Evolutionary conservation across 1,284 basidiomycete genomes (phyloP).

Genomic region (Rhodotorula glutinis): DNA sequence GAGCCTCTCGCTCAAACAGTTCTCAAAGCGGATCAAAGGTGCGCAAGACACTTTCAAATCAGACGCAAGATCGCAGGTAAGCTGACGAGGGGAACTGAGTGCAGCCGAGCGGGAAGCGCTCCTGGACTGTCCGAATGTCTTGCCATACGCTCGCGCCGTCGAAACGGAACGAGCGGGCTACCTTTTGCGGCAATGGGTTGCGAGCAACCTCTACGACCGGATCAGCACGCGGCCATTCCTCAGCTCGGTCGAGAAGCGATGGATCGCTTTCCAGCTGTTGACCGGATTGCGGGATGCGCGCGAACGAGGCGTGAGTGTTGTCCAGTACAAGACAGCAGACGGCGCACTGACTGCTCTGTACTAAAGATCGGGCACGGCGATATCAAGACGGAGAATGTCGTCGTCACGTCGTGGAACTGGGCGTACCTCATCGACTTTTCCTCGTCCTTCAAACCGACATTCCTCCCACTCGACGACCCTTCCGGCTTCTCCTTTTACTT

Average conservation of each 20-base stretch:
- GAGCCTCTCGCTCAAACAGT: constrained; percentile 62
- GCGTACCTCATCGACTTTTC: constrained; percentile 95
- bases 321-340: too few species aligned
- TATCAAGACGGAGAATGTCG: constrained; percentile 95
- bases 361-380: constrained; percentile 93
- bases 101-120: constrained; percentile 72
- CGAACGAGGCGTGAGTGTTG: constrained; percentile 57
- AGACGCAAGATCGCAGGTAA: too few species aligned
- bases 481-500: constrained; percentile 98
- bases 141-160: constrained; percentile 83
- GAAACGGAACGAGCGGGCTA: constrained; percentile 97
- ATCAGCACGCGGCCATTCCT: constrained; percentile 98
- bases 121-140: constrained; percentile 78
- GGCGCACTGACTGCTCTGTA: too few species aligned
- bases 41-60: too few species aligned
- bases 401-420: constrained; percentile 95
- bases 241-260: constrained; percentile 88
- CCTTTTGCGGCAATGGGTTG: constrained; percentile 89
- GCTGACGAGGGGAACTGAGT: neutral
- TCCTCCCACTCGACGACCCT: constrained; percentile 92
- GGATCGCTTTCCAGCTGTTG: constrained; percentile 93
- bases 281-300: constrained; percentile 79
- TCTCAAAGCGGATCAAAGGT: constrained; percentile 69
- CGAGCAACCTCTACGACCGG: constrained; percentile 92
- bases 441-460: constrained; percentile 87